Percentiles rank a stretch among this genome's conserved stretches.
These are phyloP conservation scores for Thuja plicata DNA, from an alignment of 83 land plant genomes.

Conservation along the genomic window DNA sequence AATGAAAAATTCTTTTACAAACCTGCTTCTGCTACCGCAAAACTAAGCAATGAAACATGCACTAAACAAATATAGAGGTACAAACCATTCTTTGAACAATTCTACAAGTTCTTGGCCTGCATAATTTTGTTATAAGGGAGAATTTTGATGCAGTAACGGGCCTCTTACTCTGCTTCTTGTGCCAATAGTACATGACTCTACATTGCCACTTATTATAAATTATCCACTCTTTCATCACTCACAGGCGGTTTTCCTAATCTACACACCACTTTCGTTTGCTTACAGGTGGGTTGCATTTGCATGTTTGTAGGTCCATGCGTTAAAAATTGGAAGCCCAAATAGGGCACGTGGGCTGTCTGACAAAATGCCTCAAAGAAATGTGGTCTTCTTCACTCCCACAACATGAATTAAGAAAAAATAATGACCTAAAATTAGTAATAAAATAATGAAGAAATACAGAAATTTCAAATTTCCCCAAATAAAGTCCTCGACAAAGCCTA, in stretches of 20 bases:
- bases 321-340: too few species aligned
- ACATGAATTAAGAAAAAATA: too few species aligned
- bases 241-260: too few species aligned
- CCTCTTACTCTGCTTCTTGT: slow-evolving; percentile 55
- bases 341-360: too few species aligned
- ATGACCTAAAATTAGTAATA: not conserved
- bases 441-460: not conserved
- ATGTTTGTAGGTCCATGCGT: not conserved
- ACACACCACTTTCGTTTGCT: too few species aligned
- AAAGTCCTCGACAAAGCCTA: not conserved
- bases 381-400: too few species aligned
- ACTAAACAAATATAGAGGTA: not conserved
- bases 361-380: too few species aligned
- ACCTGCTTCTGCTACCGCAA: not conserved
- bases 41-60: not conserved
- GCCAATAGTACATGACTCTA: slow-evolving; percentile 97
- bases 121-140: not conserved
- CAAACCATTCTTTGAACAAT: not conserved
- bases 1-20: too few species aligned
- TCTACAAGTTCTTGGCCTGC: not conserved
- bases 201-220: slow-evolving; percentile 95
- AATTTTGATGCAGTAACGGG: not conserved
- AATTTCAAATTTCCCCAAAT: not conserved
- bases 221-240: too few species aligned
- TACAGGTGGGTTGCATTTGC: too few species aligned